Base-by-base conservation (phyloP, 352 stramenopile species). In the Globisporangium nagaii region DNA sequence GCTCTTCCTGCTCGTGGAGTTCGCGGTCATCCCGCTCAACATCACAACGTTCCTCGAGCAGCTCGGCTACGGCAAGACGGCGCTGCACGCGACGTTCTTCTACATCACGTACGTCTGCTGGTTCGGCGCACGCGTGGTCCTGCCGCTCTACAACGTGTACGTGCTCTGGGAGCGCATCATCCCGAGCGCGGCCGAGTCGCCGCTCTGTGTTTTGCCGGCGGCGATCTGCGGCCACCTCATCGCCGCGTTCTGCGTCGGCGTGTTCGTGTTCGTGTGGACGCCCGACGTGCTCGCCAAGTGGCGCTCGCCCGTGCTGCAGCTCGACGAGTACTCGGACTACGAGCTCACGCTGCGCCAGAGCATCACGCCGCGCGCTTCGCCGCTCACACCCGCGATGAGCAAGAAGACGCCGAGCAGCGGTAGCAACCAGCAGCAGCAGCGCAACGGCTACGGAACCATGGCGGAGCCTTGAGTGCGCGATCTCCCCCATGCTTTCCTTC, bases 211-310 rank as follows among this genome's bases (percentile, higher is more conserved):
- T 0, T 55, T 89, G 10, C 84, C 84, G 0, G 68, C 80, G 13
- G 71, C 73, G 32, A 58, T 93, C 25, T 91, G 84, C 47, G 84
- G 81, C 53, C 84, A 93, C 54, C 61, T 93, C 63, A 93, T 93
- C 43, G 73, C 73, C 12, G 68, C 73, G 22, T 93, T 93, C 47
- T 93, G 84, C 54, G 68, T 93, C 25, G 81, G 80, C 19, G 80
- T 90, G 1, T 91, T 93, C 49, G 55, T 91, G 27, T 90, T 90
- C 49, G 79, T 91, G 9, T 90, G 81, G 79, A 93, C 84, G 6
- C 84, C 84, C 9, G 84, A 90, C 32, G 68, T 91, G 51, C 48
- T 91, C n/a, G 78, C 78, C 43, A 86, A 86, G 62, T 91, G 78
- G 76, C 60, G 81, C 27, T 61, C 75, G 22, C 79, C 75, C 0